Evolutionary conservation across 2,329 filamentous ascomycete species (phyloP), one percentile per base, ranked within the genome.

Genomic region (Alternaria arbusti): DNA sequence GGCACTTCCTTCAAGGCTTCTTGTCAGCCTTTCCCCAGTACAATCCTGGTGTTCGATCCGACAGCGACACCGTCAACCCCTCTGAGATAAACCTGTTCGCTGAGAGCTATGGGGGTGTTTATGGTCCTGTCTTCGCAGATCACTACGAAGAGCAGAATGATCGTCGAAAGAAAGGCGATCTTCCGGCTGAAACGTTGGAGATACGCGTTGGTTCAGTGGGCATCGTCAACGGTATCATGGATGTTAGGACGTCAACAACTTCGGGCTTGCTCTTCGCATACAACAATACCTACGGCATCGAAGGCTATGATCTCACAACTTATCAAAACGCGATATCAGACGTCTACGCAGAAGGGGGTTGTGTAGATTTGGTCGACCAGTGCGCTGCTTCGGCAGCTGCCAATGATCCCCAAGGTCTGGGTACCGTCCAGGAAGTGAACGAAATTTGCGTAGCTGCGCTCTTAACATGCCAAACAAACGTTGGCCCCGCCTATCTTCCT

Each of bases 211-310:
- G 81, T 13, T 87, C 90, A 0, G 78, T 93, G 0, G 90, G 90
- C 22, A 90, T 94, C 61, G 82, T 92, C 61, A 92, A 93, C 75
- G 91, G 90, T 12, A 87, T 90, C 67, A 82, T 93, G 36, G 91
- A 94, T 72, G 84, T 86, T 68, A 75, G 88, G 28, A 83, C 88
- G 1, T 89, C 93, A 78, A 82, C 82, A 4, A 85, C 86, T 3
- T 86, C 80, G 69, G 88, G 87, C 66, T 84, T 87, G 1, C 73
- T 78, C 8, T 90, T 89, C 75, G 86, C 87, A 10, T 83, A 84
- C 61, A 87, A 88, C 73, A 92, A 91, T 74, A 88, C 89, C 0
- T 94, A 91, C 73, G 87, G 85, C 9, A 84, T 91, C 60, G 73
- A 86, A 65, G 82, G 86, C 3, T 85, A 91, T 66, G 83, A 84